Percentiles rank a stretch among this genome's conserved stretches.
Evolutionary conservation across 257 asterid genomes (phyloP).

Genomic region (Rauvolfia tetraphylla): DNA sequence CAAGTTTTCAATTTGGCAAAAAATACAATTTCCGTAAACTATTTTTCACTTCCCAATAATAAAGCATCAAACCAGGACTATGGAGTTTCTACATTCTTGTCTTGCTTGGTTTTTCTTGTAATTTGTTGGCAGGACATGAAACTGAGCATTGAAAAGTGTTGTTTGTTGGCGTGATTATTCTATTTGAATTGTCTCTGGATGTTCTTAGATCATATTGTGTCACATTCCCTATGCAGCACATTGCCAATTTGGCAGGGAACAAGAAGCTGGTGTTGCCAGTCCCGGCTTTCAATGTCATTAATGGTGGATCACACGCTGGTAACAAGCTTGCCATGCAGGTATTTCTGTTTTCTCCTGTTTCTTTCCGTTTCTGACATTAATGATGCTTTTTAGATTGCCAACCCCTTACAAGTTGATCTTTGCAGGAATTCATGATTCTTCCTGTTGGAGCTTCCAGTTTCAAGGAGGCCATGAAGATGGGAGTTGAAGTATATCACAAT

Average conservation of each 20-base stretch:
- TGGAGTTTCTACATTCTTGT: background rate
- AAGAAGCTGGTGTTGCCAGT: conserved; percentile 92
- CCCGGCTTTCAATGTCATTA: conserved; percentile 97
- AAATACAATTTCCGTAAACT: background rate
- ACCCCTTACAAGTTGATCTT: conserved; percentile 12
- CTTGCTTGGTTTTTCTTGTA: background rate
- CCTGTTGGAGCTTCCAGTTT: conserved; percentile 93
- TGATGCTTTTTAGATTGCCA: background rate
- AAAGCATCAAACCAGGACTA: background rate
- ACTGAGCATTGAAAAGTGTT: background rate
- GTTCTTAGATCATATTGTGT: background rate
- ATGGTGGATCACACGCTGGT: conserved; percentile 99
- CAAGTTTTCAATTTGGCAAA: background rate
- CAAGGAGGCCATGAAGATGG: conserved; percentile 99
- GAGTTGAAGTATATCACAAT: conserved; percentile 93
- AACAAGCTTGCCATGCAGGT: conserved; percentile 99
- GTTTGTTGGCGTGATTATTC: background rate
- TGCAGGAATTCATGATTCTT: conserved; percentile 95
- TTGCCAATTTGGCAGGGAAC: conserved; percentile 94
- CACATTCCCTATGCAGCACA: conserved; percentile 56
- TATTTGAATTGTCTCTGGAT: background rate
- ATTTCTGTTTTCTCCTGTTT: conserved; percentile 9
- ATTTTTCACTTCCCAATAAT: background rate
- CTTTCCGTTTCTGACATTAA: background rate
- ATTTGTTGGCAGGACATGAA: background rate